Base-by-base conservation (phyloP, 2,329 filamentous ascomycete species). In the Fusarium sp. region DNA sequence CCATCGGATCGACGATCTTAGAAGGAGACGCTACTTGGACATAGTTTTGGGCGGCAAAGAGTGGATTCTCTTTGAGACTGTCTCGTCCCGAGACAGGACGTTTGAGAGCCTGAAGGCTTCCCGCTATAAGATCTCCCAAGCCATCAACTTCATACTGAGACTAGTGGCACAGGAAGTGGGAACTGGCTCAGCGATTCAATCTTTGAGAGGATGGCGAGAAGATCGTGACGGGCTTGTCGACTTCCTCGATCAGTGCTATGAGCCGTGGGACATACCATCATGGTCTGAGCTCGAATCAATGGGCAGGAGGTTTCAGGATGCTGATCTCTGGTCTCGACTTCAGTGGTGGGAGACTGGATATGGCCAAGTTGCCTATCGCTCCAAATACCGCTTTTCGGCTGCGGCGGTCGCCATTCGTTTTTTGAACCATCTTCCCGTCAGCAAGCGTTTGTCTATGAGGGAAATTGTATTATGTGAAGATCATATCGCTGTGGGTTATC, bases 371-470 rank as follows among this genome's bases (percentile, higher is more conserved):
- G 35, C 35, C 9, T 46, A 37, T 21, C 41, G 35, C 7, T 10
- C 5, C 24, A 66, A 58, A 20, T 42, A 28, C n/a, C 54, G 59
- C 4, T 66, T 66, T 24, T 66, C 63, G 18, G 63, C 54, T 4
- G 9, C 16, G 10, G 39, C 63, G 13, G 24, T 56, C 6, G 53
- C 63, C 13, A 43, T 64, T 21, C 44, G 39, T 2, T 59, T 66
- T 7, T 35, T 66, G 7, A 20, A 28, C 7, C 37, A 20, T 15
- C 26, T 66, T 6, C 6, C 54, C 1, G 2, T 7, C 11, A 16
- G 10, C 12, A 39, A 44, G 7, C 49, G 60, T 9, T 37, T 35
- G 3, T 29, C 29, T 8, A 43, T 66, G 6, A 41, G 49, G n/a
- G 38, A 52, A 8, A 13, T 67, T 2, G 16, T 35, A 2, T 1